phyloP scores from a whole-genome alignment of 345 rosid genomes.

The Sonneratia alba region DNA sequence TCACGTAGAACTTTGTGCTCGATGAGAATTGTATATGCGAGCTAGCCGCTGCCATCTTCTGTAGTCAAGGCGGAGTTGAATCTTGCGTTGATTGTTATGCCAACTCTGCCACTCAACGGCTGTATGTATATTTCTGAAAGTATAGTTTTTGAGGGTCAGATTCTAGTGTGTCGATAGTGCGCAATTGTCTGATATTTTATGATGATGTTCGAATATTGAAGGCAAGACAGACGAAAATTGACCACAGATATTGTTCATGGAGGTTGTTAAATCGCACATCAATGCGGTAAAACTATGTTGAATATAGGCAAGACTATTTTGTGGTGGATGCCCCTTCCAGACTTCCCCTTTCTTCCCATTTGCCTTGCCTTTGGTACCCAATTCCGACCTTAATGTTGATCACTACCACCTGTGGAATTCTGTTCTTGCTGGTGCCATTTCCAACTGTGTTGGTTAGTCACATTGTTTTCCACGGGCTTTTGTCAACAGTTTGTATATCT shows the following conservation, averaged over 20 bases:
- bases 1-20: background rate
- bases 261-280: no score
- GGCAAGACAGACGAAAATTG: no score
- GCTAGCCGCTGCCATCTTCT: background rate
- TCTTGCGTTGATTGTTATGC: background rate
- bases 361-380: background rate
- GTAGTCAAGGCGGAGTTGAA: background rate
- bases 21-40: background rate
- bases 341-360: background rate
- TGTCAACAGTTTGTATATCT: background rate
- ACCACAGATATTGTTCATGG: no score
- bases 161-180: no score
- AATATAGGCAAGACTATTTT: no score
- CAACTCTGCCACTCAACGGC: no score
- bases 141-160: no score
- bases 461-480: background rate
- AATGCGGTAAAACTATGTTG: no score
- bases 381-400: background rate
- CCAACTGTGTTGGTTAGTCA: background rate
- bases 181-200: background rate
- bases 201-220: background rate
- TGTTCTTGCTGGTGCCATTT: background rate
- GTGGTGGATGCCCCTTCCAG: no score
- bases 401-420: background rate
- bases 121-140: no score